Evolutionary conservation across 1,284 basidiomycete species (phyloP).

Genomic region (Marasmius oreades): DNA sequence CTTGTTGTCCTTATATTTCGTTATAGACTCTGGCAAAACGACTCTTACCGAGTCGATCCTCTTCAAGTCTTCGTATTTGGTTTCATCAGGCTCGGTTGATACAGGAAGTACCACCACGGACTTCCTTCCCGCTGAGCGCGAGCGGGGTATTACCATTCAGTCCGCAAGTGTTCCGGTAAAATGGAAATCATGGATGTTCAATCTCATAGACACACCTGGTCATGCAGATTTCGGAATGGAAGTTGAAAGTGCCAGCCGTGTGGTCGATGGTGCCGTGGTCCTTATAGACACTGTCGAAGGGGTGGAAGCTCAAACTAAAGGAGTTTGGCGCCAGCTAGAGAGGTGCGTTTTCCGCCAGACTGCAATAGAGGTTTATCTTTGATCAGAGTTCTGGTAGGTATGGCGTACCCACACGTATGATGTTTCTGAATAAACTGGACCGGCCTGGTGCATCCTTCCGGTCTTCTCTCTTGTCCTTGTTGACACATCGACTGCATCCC

Average conservation of each 20-base stretch:
- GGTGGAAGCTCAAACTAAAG: conserved; percentile 86
- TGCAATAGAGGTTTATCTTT: not conserved
- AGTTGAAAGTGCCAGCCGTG: conserved; percentile 87
- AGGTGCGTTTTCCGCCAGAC: conserved; percentile 46
- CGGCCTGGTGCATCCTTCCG: conserved; percentile 78
- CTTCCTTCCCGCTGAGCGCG: conserved; percentile 85
- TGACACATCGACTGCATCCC: conserved; percentile 71
- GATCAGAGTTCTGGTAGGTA: conserved; percentile 48
- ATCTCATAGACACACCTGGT: conserved; percentile 88
- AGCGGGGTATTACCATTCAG: conserved; percentile 89
- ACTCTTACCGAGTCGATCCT: conserved; percentile 88
- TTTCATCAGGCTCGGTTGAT: conserved; percentile 78
- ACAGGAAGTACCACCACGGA: conserved; percentile 89
- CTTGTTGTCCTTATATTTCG: conserved; percentile 1
- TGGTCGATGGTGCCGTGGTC: conserved; percentile 87
- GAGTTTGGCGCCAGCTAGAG: conserved; percentile 84
- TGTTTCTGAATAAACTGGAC: conserved; percentile 89
- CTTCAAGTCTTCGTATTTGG: conserved; percentile 71
- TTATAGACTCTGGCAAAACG: conserved; percentile 84
- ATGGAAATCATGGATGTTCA: conserved; percentile 83
- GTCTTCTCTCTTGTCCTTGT: conserved; percentile 66
- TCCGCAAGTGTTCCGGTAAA: conserved; percentile 89
- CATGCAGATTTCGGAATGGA: conserved; percentile 96
- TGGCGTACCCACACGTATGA: conserved; percentile 69
- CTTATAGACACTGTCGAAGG: conserved; percentile 89